Conservation (phyloP, 768 basidiomycete genomes). For the Mycena belliarum region DNA sequence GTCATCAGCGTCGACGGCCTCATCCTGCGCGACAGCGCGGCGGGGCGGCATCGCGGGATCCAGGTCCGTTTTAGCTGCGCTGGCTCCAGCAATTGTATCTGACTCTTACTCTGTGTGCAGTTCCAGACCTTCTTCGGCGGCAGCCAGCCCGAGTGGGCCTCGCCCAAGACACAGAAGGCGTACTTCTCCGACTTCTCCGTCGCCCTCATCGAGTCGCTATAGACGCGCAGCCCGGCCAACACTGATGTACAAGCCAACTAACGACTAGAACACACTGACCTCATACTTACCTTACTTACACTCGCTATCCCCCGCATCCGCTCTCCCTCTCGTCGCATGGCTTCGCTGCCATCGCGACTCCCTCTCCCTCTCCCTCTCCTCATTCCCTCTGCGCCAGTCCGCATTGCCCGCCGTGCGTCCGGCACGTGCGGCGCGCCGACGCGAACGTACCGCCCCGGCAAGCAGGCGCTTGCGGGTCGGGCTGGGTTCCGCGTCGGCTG, state of each 20-base stretch:
- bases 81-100: too few species aligned
- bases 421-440: too few species aligned
- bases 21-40: constrained; percentile 48
- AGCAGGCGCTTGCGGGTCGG: too few species aligned
- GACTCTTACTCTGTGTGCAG: not conserved
- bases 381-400: too few species aligned
- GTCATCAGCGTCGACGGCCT: constrained; percentile 60
- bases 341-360: too few species aligned
- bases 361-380: too few species aligned
- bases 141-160: constrained; percentile 49
- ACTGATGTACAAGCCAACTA: constrained; percentile 1
- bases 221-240: constrained; percentile 19
- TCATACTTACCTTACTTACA: constrained; percentile 7
- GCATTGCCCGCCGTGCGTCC: too few species aligned
- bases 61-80: constrained; percentile 44
- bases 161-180: constrained; percentile 59
- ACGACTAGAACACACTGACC: constrained; percentile 12
- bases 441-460: too few species aligned
- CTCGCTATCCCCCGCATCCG: constrained; percentile 1
- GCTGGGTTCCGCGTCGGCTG: too few species aligned
- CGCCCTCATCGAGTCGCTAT: constrained; percentile 53
- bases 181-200: constrained; percentile 74
- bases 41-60: constrained; percentile 62
- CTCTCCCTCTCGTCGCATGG: not conserved
- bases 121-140: constrained; percentile 80